Conservation (phyloP, 2,329 filamentous ascomycete species). For the Plectosphaerella cucumerina region DNA sequence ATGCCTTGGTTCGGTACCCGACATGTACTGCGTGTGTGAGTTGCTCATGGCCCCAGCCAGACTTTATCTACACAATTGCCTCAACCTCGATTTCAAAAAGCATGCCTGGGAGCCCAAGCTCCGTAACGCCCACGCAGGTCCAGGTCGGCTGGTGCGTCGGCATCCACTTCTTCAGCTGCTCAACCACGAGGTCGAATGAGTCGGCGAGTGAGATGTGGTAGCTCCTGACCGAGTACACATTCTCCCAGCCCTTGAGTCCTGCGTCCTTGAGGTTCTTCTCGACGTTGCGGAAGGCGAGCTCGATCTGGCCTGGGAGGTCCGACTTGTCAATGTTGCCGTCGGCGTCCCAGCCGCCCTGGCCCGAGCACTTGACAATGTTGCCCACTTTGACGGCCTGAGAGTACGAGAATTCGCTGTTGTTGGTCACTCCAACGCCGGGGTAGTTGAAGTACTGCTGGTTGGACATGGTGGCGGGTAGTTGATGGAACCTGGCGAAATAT, state of each 20-base stretch:
- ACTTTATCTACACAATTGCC: slow-evolving; percentile 19
- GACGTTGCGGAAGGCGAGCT: slow-evolving; percentile 53
- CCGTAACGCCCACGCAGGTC: slow-evolving; percentile 47
- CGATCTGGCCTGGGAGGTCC: slow-evolving; percentile 40
- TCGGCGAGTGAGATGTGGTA: slow-evolving; percentile 39
- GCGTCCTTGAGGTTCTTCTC: slow-evolving; percentile 43
- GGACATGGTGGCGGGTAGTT: too few relatives aligned
- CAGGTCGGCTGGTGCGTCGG: slow-evolving; percentile 48
- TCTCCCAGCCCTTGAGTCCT: slow-evolving; percentile 47
- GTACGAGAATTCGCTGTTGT: slow-evolving; percentile 15
- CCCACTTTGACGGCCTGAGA: slow-evolving; percentile 16
- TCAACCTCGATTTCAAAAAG: slow-evolving; percentile 54
- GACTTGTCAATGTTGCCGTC: slow-evolving; percentile 9
- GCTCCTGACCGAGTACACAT: slow-evolving; percentile 45
- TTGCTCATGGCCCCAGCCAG: too few relatives aligned
- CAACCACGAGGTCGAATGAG: slow-evolving; percentile 33
- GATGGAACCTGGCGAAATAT: too few relatives aligned
- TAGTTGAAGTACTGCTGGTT: slow-evolving; percentile 6
- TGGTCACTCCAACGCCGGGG: slow-evolving; percentile 6
- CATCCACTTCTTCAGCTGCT: slow-evolving; percentile 45
- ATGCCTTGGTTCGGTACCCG: too few relatives aligned
- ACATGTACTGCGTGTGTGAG: too few relatives aligned
- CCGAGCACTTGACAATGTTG: slow-evolving; percentile 16
- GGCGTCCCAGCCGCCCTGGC: slow-evolving; percentile 17
- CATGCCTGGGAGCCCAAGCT: slow-evolving; percentile 46